Evolutionary conservation across 2,329 filamentous ascomycete species (phyloP).

Genomic region (Cladosporium sp.): DNA sequence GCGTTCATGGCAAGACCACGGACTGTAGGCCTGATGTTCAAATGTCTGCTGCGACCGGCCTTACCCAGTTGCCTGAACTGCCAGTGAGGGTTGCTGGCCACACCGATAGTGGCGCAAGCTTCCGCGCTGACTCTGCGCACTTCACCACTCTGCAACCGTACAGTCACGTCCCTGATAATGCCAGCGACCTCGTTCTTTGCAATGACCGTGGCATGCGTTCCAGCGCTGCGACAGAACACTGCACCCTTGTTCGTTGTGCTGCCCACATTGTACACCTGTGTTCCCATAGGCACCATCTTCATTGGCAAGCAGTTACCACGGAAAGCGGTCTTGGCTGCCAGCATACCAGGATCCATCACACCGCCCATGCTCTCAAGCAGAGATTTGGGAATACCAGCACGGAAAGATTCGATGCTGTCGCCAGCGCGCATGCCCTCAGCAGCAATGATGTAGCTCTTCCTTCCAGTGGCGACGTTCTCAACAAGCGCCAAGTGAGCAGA

Average conservation of each 20-base stretch:
- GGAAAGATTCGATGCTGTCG: constrained; percentile 88
- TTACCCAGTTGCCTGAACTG: constrained; percentile 91
- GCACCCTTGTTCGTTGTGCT: constrained; percentile 67
- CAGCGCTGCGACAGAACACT: constrained; percentile 91
- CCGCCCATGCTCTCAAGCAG: constrained; percentile 91
- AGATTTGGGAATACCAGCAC: constrained; percentile 80
- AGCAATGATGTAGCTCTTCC: constrained; percentile 89
- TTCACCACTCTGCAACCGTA: constrained; percentile 89
- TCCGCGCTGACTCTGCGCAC: constrained; percentile 84
- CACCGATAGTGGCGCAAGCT: constrained; percentile 89
- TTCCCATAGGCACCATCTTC: constrained; percentile 95
- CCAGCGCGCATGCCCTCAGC: constrained; percentile 89
- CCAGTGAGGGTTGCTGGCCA: constrained; percentile 88
- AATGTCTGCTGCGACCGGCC: constrained; percentile 86
- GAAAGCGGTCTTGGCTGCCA: constrained; percentile 90
- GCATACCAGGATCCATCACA: constrained; percentile 85
- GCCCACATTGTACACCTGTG: constrained; percentile 84
- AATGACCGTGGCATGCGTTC: constrained; percentile 83
- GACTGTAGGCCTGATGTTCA: constrained; percentile 91
- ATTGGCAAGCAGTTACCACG: constrained; percentile 92
- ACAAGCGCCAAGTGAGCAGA: constrained; percentile 90
- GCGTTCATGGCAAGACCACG: constrained; percentile 99
- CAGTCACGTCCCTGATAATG: constrained; percentile 72
- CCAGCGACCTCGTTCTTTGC: constrained; percentile 78
- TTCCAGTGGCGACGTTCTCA: constrained; percentile 67